Evolutionary conservation across 139 green algal species (phyloP).

Genomic region (Volvox reticuliferus): DNA sequence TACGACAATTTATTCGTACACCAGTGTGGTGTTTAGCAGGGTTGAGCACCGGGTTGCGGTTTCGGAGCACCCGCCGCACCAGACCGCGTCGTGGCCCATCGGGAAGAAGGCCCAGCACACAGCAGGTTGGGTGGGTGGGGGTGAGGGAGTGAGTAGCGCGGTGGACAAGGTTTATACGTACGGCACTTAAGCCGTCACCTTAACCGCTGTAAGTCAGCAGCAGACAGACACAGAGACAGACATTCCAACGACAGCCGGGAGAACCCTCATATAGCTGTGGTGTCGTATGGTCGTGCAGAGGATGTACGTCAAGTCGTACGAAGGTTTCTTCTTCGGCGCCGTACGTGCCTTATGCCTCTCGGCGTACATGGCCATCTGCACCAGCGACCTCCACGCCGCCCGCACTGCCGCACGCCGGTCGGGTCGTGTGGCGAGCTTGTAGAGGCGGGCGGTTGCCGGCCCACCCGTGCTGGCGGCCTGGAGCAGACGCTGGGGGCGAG

Average conservation of each 20-base stretch:
- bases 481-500: not conserved
- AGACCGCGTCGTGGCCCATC: not conserved
- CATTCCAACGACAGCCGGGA: not conserved
- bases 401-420: not conserved
- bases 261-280: not conserved
- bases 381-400: constrained; percentile 12
- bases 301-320: not conserved
- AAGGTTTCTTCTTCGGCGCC: not conserved
- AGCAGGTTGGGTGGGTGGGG: too few species aligned
- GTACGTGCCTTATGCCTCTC: constrained; percentile 25
- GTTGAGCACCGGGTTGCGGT: too few species aligned
- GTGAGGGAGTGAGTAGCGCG: too few species aligned
- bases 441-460: not conserved
- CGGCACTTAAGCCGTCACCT: too few species aligned
- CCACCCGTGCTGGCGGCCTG: not conserved
- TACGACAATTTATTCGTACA: not conserved
- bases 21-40: not conserved
- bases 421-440: not conserved
- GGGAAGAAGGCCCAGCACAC: too few species aligned
- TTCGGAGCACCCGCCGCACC: too few species aligned
- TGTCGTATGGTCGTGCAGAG: not conserved
- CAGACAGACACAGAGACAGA: too few species aligned
- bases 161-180: too few species aligned
- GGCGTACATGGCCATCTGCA: not conserved
- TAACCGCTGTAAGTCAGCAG: too few species aligned